phyloP scores from a whole-genome alignment of 805 yeast genomes.

The Candida chauliodis region DNA sequence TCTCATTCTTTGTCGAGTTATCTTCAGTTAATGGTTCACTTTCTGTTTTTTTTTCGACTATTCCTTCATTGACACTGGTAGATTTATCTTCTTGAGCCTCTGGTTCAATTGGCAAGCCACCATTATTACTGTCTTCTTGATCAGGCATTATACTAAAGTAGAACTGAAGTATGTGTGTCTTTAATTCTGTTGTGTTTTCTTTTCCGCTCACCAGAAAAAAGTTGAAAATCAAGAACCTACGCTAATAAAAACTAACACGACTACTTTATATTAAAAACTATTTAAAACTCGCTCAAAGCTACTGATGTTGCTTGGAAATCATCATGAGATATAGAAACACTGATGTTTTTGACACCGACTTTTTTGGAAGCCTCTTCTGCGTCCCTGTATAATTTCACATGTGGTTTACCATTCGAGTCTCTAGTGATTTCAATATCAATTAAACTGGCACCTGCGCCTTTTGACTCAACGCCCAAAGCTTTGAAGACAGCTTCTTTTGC shows the following conservation, averaged over 20 bases:
- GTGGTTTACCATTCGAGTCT: slow-evolving; percentile 74
- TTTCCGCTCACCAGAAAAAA: slow-evolving; percentile 1
- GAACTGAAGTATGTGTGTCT: too few species aligned
- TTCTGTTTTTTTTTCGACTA: neutral
- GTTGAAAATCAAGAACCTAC: neutral
- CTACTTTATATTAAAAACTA: slow-evolving; percentile 3
- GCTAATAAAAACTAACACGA: slow-evolving; percentile 7
- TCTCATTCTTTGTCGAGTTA: neutral
- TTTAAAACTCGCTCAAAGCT: slow-evolving; percentile 65
- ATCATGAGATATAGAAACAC: slow-evolving; percentile 92
- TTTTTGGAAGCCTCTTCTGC: slow-evolving; percentile 72
- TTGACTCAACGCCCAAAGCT: slow-evolving; percentile 80
- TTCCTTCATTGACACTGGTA: neutral
- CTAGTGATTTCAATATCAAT: slow-evolving; percentile 85
- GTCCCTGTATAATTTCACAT: slow-evolving; percentile 68
- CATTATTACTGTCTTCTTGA: neutral
- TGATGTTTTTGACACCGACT: slow-evolving; percentile 67
- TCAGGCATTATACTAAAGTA: slow-evolving; percentile 4
- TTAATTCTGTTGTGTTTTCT: slow-evolving; percentile 3
- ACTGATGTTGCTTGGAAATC: slow-evolving; percentile 98
- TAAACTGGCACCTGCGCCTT: slow-evolving; percentile 94
- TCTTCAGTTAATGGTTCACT: neutral
- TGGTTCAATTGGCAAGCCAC: neutral
- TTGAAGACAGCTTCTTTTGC: slow-evolving; percentile 99
- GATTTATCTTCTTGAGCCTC: neutral